Evolutionary conservation across 75 land plant species (phyloP).

Genomic region (Cryptomeria japonica): DNA sequence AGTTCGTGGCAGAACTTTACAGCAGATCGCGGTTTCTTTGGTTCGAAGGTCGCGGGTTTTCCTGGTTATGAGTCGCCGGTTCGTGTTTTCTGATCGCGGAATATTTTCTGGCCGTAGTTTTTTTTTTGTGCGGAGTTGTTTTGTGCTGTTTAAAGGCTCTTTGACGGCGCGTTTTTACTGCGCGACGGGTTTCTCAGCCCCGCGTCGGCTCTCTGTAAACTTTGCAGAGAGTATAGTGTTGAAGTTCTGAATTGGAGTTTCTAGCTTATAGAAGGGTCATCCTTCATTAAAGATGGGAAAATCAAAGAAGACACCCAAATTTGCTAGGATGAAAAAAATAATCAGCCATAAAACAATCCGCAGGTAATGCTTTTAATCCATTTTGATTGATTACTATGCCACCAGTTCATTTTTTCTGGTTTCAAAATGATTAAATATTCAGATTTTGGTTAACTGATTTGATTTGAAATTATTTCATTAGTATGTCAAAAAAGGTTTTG

Average conservation of each 20-base stretch:
- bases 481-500: neutral
- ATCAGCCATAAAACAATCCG: slow-evolving; percentile 61
- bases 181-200: too few species aligned
- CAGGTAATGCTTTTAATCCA: slow-evolving; percentile 32
- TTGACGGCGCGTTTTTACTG: too few species aligned
- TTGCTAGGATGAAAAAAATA: slow-evolving; percentile 80
- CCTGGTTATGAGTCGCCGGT: too few species aligned
- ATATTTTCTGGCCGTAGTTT: too few species aligned
- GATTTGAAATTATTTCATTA: neutral
- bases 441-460: neutral
- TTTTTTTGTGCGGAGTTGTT: too few species aligned
- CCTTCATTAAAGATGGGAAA: slow-evolving; percentile 56
- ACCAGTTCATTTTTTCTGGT: neutral
- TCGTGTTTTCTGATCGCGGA: too few species aligned
- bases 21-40: too few species aligned
- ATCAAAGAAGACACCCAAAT: slow-evolving; percentile 87
- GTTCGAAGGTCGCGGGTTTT: too few species aligned
- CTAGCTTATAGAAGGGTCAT: neutral
- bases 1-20: too few species aligned
- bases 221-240: neutral
- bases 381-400: neutral
- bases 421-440: neutral
- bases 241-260: neutral
- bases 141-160: too few species aligned
- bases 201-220: too few species aligned